Base-by-base conservation (phyloP, 768 basidiomycete species). In the Phylloporus sp. region DNA sequence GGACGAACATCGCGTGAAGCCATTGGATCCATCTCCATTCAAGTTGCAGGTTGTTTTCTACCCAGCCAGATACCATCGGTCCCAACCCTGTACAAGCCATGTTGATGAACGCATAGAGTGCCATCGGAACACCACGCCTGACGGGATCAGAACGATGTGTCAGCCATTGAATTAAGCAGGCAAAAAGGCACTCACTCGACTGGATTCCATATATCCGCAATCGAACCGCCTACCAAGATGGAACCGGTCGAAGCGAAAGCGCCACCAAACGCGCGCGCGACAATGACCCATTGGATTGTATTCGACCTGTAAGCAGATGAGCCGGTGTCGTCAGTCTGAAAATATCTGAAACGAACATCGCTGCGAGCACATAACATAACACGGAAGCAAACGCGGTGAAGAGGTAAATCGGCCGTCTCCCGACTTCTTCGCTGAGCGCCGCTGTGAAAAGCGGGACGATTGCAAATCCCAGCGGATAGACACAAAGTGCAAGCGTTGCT, bases 1-100 rank as follows among this genome's bases (percentile, higher is more conserved):
- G n/a, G 29, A 59, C 52, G 26, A 21, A 79, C 82, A 84, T 86
- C 56, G 81, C 69, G 49, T 82, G 80, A 13, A 88, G 74, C 86
- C 86, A 90, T 58, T 87, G 80, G 20, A 91, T 86, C 86, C 86
- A 90, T 18, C 86, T 71, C 86, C 88, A 90, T 57, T 72, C 71
- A 11, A 89, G 65, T 17, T 65, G 68, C 0, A 71, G 67, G 48
- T 80, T 75, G 52, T 75, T 69, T 55, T 88, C 82, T 24, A 86
- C 69, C 79, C 81, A 85, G 14, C 81, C 82, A 20, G 79, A 77
- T 9, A 74, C 64, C 4, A 85, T 64, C 2, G 86, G 80, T 11
- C 82, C 87, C 3, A 89, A 37, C 0, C 80, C 84, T 3, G 79
- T 81, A 1, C 78, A 82, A 3, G 73, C 73, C 27, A 90, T 66